Evolutionary conservation across 371 early-diverging fungal genomes (phyloP).

Genomic region (Apophysomyces ossiformis): DNA sequence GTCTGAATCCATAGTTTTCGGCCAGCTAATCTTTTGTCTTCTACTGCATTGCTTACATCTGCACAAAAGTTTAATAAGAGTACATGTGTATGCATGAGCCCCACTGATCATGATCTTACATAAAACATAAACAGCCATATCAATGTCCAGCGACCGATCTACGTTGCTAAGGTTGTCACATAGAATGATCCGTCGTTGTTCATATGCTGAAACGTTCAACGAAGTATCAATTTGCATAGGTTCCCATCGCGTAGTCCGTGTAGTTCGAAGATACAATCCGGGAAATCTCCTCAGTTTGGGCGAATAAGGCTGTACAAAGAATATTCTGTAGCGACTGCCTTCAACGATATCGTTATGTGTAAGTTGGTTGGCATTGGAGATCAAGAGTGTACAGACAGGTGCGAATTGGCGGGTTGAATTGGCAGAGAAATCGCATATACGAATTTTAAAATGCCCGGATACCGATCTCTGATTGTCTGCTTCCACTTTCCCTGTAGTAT

Average conservation of each 20-base stretch:
- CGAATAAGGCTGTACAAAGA: conserved; percentile 43
- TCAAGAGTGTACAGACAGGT: conserved; percentile 23
- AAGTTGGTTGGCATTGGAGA: conserved; percentile 37
- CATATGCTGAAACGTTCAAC: conserved; percentile 32
- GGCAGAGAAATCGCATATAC: conserved; percentile 54
- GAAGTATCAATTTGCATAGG: conserved; percentile 29
- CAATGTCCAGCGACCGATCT: conserved; percentile 50
- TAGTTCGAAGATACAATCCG: conserved; percentile 46
- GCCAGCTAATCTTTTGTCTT: conserved; percentile 17
- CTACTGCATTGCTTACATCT: not conserved
- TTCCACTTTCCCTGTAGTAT: conserved; percentile 24
- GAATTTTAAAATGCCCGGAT: conserved; percentile 47
- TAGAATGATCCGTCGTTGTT: conserved; percentile 44
- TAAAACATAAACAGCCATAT: conserved; percentile 59
- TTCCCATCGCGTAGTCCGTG: conserved; percentile 47
- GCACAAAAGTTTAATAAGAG: not conserved
- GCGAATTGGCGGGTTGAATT: not conserved
- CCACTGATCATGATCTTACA: conserved; percentile 41
- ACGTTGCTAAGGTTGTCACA: conserved; percentile 40
- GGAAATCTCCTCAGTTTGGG: conserved; percentile 43
- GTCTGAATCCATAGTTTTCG: conserved; percentile 33
- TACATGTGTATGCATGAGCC: not conserved
- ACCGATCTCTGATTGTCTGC: conserved; percentile 46
- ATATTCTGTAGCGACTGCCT: conserved; percentile 30
- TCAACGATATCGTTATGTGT: conserved; percentile 36